phyloP scores from a whole-genome alignment of 805 yeast genomes.

The Myxozyma vanderwaltii region DNA sequence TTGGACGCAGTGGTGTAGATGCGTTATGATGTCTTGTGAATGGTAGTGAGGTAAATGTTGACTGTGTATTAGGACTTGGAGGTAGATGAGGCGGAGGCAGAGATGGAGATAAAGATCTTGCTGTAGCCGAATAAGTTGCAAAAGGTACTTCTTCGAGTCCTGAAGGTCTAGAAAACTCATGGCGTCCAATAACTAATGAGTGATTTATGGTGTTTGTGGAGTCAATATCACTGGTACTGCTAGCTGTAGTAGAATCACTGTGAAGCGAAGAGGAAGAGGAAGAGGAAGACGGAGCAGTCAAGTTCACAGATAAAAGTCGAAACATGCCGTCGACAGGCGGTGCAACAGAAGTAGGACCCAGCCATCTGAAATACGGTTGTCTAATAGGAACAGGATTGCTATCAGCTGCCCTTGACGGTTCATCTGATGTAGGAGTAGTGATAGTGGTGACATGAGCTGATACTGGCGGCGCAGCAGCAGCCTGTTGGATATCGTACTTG shows the following conservation, averaged over 20 bases:
- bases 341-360: constrained; percentile 40
- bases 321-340: constrained; percentile 38
- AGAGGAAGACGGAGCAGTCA: constrained; percentile 16
- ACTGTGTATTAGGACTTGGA: neutral
- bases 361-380: constrained; percentile 41
- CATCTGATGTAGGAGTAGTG: neutral
- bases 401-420: neutral
- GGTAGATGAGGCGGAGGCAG: neutral
- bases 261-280: constrained; percentile 21
- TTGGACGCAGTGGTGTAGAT: constrained; percentile 2
- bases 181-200: constrained; percentile 10
- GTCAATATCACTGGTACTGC: neutral
- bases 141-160: neutral
- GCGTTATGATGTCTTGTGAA: neutral
- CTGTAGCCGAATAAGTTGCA: neutral
- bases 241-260: neutral
- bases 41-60: neutral
- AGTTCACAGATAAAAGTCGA: constrained; percentile 38
- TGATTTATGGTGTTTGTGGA: neutral
- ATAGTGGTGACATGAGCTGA: neutral
- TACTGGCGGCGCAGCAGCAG: too few species aligned
- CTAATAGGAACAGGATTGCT: constrained; percentile 17
- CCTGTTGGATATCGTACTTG: neutral
- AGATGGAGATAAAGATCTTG: neutral
- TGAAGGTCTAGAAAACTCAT: constrained; percentile 11